phyloP scores from a whole-genome alignment of 768 basidiomycete species.

The Tephrocybe sp. region DNA sequence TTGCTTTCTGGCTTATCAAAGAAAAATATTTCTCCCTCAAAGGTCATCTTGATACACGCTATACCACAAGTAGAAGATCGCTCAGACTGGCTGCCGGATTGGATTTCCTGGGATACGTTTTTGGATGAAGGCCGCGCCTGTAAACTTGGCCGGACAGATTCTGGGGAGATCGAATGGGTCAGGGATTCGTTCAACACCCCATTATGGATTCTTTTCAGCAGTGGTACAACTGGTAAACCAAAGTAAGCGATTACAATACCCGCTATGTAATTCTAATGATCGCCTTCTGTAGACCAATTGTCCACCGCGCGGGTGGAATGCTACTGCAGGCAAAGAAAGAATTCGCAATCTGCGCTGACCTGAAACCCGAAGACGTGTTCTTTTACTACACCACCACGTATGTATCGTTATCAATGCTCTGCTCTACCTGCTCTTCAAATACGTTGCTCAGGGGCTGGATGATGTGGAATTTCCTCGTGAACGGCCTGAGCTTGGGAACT shows the following conservation, averaged over 20 bases:
- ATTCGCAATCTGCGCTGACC: conserved; percentile 65
- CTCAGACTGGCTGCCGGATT: conserved; percentile 29
- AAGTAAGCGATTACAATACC: conserved; percentile 45
- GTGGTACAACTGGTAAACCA: conserved; percentile 76
- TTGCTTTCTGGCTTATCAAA: conserved; percentile 53
- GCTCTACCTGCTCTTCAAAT: conserved; percentile 5
- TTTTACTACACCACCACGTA: conserved; percentile 85
- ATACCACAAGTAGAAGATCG: conserved; percentile 30
- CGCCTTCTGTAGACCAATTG: conserved; percentile 56
- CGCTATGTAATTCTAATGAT: not conserved
- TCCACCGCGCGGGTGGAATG: conserved; percentile 80
- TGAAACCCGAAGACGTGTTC: conserved; percentile 67
- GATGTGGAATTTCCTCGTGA: conserved; percentile 88
- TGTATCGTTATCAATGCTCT: conserved; percentile 23
- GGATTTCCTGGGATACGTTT: conserved; percentile 58
- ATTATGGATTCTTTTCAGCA: conserved; percentile 86
- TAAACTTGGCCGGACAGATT: conserved; percentile 46
- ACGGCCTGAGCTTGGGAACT: conserved; percentile 63
- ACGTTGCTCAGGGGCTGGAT: conserved; percentile 67
- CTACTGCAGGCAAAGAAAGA: conserved; percentile 73
- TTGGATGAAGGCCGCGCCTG: conserved; percentile 42
- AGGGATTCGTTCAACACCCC: conserved; percentile 70
- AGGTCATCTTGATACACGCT: conserved; percentile 59
- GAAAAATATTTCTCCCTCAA: conserved; percentile 35
- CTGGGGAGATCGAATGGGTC: conserved; percentile 65